A percentile compares a stretch with the other conserved stretches of the same genome.
phyloP scores from a whole-genome alignment of 306 rosid genomes.

The Vigna hirtella region DNA sequence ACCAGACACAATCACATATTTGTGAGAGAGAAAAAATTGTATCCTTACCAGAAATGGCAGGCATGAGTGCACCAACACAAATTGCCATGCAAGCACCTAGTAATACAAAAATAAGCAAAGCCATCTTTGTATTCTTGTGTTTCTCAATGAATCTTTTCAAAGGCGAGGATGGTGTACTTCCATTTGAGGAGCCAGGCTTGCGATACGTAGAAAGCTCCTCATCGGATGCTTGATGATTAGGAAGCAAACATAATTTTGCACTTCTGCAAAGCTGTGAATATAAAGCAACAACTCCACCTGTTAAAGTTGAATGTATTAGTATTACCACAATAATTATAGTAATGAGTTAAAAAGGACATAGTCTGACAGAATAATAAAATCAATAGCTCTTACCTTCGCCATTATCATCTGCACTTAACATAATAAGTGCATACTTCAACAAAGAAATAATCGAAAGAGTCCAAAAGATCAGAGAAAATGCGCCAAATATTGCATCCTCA shows the following conservation, averaged over 20 bases:
- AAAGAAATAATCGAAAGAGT: slow-evolving; percentile 65
- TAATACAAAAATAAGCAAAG: slow-evolving; percentile 71
- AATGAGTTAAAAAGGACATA: background rate
- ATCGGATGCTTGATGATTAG: slow-evolving; percentile 80
- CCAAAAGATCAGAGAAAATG: slow-evolving; percentile 82
- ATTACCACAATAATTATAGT: slow-evolving; percentile 3
- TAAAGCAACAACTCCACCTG: slow-evolving; percentile 84
- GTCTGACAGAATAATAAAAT: slow-evolving; percentile 19
- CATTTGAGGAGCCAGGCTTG: slow-evolving; percentile 59
- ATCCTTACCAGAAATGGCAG: slow-evolving; percentile 74
- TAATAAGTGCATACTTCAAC: slow-evolving; percentile 65
- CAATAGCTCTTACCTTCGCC: slow-evolving; percentile 72
- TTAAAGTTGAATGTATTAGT: slow-evolving; percentile 48
- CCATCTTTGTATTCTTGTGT: slow-evolving; percentile 62
- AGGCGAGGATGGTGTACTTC: slow-evolving; percentile 52
- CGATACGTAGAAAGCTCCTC: slow-evolving; percentile 82
- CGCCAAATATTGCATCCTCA: slow-evolving; percentile 79
- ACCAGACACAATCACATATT: slow-evolving; percentile 9
- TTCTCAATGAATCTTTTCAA: slow-evolving; percentile 73
- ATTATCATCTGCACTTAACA: slow-evolving; percentile 71
- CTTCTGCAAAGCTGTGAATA: slow-evolving; percentile 81
- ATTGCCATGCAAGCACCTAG: slow-evolving; percentile 87
- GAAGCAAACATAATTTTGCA: slow-evolving; percentile 77
- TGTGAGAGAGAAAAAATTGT: slow-evolving; percentile 30
- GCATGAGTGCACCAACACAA: slow-evolving; percentile 72